Evolutionary conservation across 164 flowering plant genomes (phyloP).

Genomic region (Chloranthus sessilifolius): DNA sequence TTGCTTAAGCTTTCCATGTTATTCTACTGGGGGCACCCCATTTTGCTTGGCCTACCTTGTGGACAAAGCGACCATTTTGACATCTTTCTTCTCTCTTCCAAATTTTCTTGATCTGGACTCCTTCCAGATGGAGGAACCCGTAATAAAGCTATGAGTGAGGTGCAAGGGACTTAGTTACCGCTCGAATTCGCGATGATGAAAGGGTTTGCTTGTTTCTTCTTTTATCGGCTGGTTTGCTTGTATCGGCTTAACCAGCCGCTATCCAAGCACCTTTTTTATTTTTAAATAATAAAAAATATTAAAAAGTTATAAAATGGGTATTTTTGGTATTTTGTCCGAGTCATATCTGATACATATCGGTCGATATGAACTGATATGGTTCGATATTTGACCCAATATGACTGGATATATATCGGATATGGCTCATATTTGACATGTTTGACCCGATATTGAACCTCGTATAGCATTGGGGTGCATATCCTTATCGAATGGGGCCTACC

Average conservation of each 20-base stretch:
- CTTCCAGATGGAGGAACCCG: conserved; percentile 7
- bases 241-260: too few species aligned
- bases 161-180: conserved; percentile 12
- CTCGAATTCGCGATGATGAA: not conserved
- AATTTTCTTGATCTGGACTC: conserved; percentile 30
- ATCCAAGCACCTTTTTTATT: too few species aligned
- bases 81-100: not conserved
- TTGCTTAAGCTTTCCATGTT: not conserved
- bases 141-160: conserved; percentile 3
- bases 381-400: too few species aligned
- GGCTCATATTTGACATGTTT: too few species aligned
- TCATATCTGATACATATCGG: too few species aligned
- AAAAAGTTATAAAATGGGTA: conserved; percentile 14
- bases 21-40: conserved; percentile 13
- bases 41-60: conserved; percentile 34
- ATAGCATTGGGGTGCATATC: too few species aligned
- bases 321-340: not conserved
- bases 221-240: too few species aligned
- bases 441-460: too few species aligned
- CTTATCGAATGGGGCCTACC: too few species aligned
- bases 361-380: too few species aligned
- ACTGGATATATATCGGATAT: too few species aligned
- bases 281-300: too few species aligned
- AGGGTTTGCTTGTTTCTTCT: conserved; percentile 6
- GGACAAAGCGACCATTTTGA: conserved; percentile 24